phyloP scores from a whole-genome alignment of 148 eudicot genomes.

The Arctostaphylos glauca region DNA sequence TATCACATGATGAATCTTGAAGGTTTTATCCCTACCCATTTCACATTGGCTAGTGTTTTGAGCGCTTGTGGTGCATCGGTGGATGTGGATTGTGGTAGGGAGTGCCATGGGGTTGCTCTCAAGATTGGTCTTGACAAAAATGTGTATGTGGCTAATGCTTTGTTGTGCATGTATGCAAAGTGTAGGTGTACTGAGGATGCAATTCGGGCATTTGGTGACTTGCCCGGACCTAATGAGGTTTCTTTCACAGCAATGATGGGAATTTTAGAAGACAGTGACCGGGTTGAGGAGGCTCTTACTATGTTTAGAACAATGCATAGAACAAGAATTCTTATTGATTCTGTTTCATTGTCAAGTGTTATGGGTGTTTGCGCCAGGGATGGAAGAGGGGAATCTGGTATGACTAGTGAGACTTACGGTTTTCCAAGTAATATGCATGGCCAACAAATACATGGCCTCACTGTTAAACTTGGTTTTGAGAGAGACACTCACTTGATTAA shows the following conservation, averaged over 20 bases:
- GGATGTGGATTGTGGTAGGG: slow-evolving; percentile 45
- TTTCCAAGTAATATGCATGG: slow-evolving; percentile 34
- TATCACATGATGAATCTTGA: slow-evolving; percentile 42
- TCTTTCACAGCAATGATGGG: slow-evolving; percentile 80
- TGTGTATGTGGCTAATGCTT: slow-evolving; percentile 68
- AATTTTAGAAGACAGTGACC: slow-evolving; percentile 46
- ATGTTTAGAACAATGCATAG: slow-evolving; percentile 59
- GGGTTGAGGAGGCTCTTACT: slow-evolving; percentile 54
- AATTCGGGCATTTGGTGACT: slow-evolving; percentile 45
- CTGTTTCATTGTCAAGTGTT: slow-evolving; percentile 63
- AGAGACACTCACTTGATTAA: slow-evolving; percentile 59
- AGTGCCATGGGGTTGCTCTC: slow-evolving; percentile 52
- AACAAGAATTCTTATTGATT: slow-evolving; percentile 44
- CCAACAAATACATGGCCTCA: slow-evolving; percentile 49
- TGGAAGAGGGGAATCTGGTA: slow-evolving; percentile 21
- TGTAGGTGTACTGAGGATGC: slow-evolving; percentile 48
- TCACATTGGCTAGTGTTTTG: slow-evolving; percentile 72
- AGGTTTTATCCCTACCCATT: slow-evolving; percentile 64
- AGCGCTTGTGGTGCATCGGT: slow-evolving; percentile 62
- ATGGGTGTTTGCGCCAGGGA: slow-evolving; percentile 51
- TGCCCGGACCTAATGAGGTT: slow-evolving; percentile 67
- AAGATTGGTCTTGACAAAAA: slow-evolving; percentile 60
- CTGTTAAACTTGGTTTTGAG: slow-evolving; percentile 62
- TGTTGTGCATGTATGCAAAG: slow-evolving; percentile 71
- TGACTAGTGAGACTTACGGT: slow-evolving; percentile 26